These are phyloP conservation scores for Talaromyces nanjingensis DNA, from an alignment of 495 filamentous ascomycete genomes.

Conservation along the genomic window DNA sequence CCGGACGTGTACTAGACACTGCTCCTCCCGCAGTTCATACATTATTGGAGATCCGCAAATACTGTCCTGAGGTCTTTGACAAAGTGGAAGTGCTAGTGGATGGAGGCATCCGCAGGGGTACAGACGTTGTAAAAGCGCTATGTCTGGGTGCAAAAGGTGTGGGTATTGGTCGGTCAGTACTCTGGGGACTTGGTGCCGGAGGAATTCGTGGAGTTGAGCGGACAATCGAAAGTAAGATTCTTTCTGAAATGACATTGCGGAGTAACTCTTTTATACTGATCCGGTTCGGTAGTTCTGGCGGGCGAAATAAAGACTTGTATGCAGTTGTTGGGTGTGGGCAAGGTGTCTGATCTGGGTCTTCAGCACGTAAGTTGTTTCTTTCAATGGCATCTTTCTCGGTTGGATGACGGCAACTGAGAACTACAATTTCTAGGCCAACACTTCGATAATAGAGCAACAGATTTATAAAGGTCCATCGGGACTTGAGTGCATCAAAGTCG, in stretches of 20 bases:
- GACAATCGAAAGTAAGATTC: conserved; percentile 71
- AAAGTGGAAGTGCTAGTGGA: conserved; percentile 82
- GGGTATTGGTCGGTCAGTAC: conserved; percentile 71
- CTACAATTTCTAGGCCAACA: conserved; percentile 56
- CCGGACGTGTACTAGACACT: conserved; percentile 79
- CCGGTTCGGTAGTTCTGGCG: conserved; percentile 54
- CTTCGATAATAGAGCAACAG: conserved; percentile 65
- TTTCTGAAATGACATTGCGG: not conserved
- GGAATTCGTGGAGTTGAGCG: conserved; percentile 76
- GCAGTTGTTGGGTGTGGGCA: conserved; percentile 74
- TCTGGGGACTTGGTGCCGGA: conserved; percentile 79
- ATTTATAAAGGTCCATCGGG: conserved; percentile 65
- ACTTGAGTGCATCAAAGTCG: conserved; percentile 30
- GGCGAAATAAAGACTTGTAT: conserved; percentile 81
- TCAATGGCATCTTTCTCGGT: not conserved
- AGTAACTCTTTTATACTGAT: conserved; percentile 15
- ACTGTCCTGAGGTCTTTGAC: conserved; percentile 81
- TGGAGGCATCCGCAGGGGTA: conserved; percentile 81
- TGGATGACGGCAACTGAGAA: not conserved
- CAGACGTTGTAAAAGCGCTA: conserved; percentile 85
- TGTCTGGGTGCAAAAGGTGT: conserved; percentile 82
- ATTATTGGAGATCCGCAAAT: conserved; percentile 79
- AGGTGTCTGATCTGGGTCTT: conserved; percentile 61
- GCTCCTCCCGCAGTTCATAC: conserved; percentile 85
- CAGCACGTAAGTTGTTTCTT: conserved; percentile 57